Conservation (phyloP, 108 stramenopile species). For the Pseudonitzschia pungens region DNA sequence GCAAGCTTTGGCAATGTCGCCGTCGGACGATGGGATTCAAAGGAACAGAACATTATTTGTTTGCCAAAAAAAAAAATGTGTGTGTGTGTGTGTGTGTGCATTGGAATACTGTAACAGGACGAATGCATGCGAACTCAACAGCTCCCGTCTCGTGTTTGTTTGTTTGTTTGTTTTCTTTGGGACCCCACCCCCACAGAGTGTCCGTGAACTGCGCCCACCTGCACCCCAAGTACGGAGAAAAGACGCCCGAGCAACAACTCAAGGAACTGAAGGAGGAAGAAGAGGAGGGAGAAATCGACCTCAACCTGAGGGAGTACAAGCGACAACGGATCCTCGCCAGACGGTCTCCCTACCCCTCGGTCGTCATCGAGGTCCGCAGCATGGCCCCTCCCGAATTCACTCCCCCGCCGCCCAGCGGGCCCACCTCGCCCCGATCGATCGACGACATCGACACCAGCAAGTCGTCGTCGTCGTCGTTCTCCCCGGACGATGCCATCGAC, state of each 20-base stretch:
- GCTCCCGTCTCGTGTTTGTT: not conserved
- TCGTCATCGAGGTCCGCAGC: slow-evolving; percentile 79
- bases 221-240: slow-evolving; percentile 75
- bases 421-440: slow-evolving; percentile 10
- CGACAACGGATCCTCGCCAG: slow-evolving; percentile 61
- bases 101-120: not conserved
- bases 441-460: not conserved
- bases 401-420: slow-evolving; percentile 29
- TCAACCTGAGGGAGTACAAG: slow-evolving; percentile 68
- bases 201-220: slow-evolving; percentile 85
- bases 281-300: slow-evolving; percentile 60
- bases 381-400: slow-evolving; percentile 61
- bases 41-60: too few relatives aligned
- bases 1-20: too few relatives aligned
- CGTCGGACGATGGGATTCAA: too few relatives aligned
- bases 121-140: not conserved
- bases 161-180: not conserved
- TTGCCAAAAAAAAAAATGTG: too few relatives aligned
- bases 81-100: too few relatives aligned
- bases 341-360: slow-evolving; percentile 74
- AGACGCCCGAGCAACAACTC: slow-evolving; percentile 59
- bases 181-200: slow-evolving; percentile 41
- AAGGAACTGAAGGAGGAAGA: slow-evolving; percentile 63
- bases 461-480: too few relatives aligned
- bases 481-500: slow-evolving; percentile 23